Percentiles rank a stretch among this genome's conserved stretches.
Conservation (phyloP, 768 basidiomycete genomes). For the Tricholoma matsutake region DNA sequence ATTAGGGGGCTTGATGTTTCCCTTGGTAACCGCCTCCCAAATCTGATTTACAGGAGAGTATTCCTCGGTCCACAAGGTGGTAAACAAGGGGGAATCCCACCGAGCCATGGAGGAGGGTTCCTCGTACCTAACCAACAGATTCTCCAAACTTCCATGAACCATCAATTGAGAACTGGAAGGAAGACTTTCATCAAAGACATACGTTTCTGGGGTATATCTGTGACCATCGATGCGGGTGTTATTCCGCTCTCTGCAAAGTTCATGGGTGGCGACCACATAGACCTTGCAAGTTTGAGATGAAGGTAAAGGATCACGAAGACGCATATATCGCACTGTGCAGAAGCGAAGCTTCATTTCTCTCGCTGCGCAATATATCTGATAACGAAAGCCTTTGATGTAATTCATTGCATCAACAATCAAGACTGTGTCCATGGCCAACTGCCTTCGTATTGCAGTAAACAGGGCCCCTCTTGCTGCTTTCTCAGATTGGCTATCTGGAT, state of each 20-base stretch:
- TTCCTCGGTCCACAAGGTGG: constrained; percentile 72
- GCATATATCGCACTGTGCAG: constrained; percentile 66
- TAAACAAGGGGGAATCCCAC: constrained; percentile 96
- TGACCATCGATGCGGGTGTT: constrained; percentile 40
- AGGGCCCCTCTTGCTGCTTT: constrained; percentile 85
- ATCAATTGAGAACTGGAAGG: constrained; percentile 1
- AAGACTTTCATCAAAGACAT: constrained; percentile 23
- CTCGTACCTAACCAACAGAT: constrained; percentile 85
- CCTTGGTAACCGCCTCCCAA: constrained; percentile 78
- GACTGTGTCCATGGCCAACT: constrained; percentile 68
- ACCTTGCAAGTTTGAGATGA: constrained; percentile 40
- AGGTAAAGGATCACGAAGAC: background rate
- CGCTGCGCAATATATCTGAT: constrained; percentile 97
- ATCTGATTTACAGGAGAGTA: constrained; percentile 65
- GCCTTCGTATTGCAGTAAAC: constrained; percentile 79
- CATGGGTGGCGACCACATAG: constrained; percentile 70
- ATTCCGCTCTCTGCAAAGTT: constrained; percentile 81
- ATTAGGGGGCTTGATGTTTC: constrained; percentile 83
- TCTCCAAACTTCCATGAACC: constrained; percentile 60
- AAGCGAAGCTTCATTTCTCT: constrained; percentile 81
- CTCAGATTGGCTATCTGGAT: constrained; percentile 71
- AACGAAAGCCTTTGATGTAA: constrained; percentile 98
- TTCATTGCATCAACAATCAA: constrained; percentile 90
- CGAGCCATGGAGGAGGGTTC: constrained; percentile 98
- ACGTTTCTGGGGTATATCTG: constrained; percentile 75